Conservation (phyloP, 202 grass and related monocot genomes). For the Tripidium arundinaceum region DNA sequence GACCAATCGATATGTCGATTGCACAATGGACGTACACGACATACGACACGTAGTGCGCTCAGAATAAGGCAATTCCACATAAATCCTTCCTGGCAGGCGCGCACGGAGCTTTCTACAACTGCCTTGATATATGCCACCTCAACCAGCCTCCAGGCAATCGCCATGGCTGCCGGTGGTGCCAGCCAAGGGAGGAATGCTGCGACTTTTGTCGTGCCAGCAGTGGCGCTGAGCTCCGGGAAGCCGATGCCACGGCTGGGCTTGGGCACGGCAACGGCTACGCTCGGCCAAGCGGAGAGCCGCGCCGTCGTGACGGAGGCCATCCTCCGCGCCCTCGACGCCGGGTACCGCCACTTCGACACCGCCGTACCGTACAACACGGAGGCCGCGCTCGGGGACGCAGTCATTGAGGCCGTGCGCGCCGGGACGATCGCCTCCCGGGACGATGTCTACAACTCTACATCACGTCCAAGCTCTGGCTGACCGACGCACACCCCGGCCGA, state of each 20-base stretch:
- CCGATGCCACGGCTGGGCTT: constrained; percentile 39
- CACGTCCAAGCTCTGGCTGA: constrained; percentile 61
- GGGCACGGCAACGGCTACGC: constrained; percentile 35
- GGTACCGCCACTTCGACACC: constrained; percentile 65
- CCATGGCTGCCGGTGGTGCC: not conserved
- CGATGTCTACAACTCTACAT: constrained; percentile 48
- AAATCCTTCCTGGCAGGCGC: too few species aligned
- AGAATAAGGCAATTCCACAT: too few species aligned
- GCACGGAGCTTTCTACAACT: too few species aligned
- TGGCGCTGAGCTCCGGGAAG: not conserved
- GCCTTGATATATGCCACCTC: too few species aligned
- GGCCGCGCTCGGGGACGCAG: constrained; percentile 29
- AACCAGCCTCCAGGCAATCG: too few species aligned
- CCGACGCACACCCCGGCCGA: constrained; percentile 20
- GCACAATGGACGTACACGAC: too few species aligned
- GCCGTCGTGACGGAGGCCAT: constrained; percentile 3
- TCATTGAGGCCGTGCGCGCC: not conserved
- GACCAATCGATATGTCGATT: too few species aligned
- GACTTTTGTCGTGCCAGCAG: not conserved
- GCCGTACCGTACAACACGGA: constrained; percentile 26
- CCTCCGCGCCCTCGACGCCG: constrained; percentile 26
- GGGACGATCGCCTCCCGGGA: constrained; percentile 30
- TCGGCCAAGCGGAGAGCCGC: not conserved
- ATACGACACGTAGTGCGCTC: too few species aligned
- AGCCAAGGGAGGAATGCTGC: too few species aligned